Evolutionary conservation across 192 early-diverging fungal genomes (phyloP), one percentile per base, ranked within the genome.

Genomic region (Backusella luteola): DNA sequence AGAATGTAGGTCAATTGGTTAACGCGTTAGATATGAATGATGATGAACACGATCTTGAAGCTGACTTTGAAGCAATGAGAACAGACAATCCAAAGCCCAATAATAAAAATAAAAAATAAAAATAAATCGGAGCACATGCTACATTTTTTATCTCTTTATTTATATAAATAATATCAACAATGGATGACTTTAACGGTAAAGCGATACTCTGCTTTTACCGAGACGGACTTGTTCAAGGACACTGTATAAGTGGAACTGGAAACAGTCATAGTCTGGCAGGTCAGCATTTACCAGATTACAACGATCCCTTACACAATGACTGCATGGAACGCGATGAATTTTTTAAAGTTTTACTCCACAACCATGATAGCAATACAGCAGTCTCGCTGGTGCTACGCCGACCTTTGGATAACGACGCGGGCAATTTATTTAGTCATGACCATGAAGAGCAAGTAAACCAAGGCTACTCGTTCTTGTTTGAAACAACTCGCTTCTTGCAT

Each of bases 311-410:
- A 15, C 56, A 68, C 36, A 75, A 67, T 67, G 74, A 75, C 36
- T 75, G 74, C 14, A 75, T 75, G 74, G 74, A 75, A 32, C 74
- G 63, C 36, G 35, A 67, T 21, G 74, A 56, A 5, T 75, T 75
- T 75, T 75, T 63, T 41, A 74, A 66, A 26, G 34, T 74, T 38
- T n/a, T 29, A 11, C 26, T 66, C 34, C 53, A 39, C 26, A 29
- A 52, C 17, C 49, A 56, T 39, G 34, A 66, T 9, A 11, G 23
- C 17, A 19, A 75, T 44, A 35, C 23, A 44, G 5, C 34, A 53
- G 23, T 67, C 12, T 46, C 34, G 9, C 26, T 44, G 0, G 29
- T 38, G 21, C 38, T 67, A 42, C 63, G 41, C 2, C 63, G 63
- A 75, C 36, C 36, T 68, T 26, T 38, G 19, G 12, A 41, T 42